phyloP scores from a whole-genome alignment of 768 basidiomycete genomes.

The Rhodotorula kratochvilovae region DNA sequence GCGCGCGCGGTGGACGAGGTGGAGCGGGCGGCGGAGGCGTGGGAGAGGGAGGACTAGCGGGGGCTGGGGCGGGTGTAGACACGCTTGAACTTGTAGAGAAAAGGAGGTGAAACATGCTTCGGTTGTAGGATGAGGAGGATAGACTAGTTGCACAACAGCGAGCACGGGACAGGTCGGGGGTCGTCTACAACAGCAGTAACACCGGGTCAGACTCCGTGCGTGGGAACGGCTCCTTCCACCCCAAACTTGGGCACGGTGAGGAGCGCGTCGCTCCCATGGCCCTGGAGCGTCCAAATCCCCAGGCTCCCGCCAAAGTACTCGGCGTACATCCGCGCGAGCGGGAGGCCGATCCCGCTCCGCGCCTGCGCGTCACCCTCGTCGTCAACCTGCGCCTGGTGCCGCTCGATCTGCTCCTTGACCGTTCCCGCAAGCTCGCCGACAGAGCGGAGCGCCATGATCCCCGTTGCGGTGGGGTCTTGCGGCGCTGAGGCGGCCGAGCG shows the following conservation, averaged over 20 bases:
- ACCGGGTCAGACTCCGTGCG: not conserved
- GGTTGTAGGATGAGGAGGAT: not conserved
- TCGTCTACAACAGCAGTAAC: too few relatives aligned
- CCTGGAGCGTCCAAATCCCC: slow-evolving; percentile 33
- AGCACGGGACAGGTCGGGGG: too few relatives aligned
- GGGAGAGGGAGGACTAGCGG: not conserved
- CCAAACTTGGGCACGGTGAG: slow-evolving; percentile 35
- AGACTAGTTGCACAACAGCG: too few relatives aligned
- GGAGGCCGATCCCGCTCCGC: slow-evolving; percentile 37
- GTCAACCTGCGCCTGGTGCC: slow-evolving; percentile 4
- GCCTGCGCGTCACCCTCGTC: slow-evolving; percentile 26
- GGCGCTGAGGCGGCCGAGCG: slow-evolving; percentile 40
- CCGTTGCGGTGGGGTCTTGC: slow-evolving; percentile 56
- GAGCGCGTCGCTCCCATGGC: slow-evolving; percentile 35
- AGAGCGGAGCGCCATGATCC: slow-evolving; percentile 61
- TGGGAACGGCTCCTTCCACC: not conserved
- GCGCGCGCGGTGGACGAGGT: slow-evolving; percentile 17
- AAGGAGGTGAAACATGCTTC: too few relatives aligned
- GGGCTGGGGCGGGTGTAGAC: not conserved
- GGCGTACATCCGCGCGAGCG: slow-evolving; percentile 39
- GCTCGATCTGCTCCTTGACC: slow-evolving; percentile 67
- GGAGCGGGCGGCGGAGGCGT: not conserved
- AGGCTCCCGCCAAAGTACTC: slow-evolving; percentile 33
- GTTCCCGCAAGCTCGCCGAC: slow-evolving; percentile 59
- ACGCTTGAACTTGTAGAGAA: not conserved